Base-by-base conservation (phyloP, 148 eudicot genomes). In the Rhododendron williamsianum region DNA sequence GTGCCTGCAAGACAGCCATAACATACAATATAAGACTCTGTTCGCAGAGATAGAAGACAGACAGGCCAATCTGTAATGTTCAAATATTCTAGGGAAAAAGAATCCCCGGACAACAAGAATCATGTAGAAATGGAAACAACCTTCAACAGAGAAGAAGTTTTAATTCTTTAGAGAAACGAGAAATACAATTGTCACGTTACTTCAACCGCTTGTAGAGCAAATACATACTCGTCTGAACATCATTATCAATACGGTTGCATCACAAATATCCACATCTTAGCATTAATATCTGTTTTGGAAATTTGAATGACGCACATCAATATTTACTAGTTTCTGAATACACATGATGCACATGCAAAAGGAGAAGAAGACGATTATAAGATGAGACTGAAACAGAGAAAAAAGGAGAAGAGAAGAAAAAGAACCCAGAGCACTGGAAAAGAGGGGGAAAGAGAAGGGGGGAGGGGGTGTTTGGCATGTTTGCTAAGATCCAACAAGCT, bases 1-100 rank as follows among this genome's bases (percentile, higher is more conserved):
- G 95, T 92, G 79, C 98, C 99, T 96, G 89, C 87, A 93, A 78
- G 54, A 41, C 72, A 74, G 25, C 27, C 60, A 56, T 56, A 27
- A 27, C 13, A 87, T 45, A 52, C 19, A 25, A 58, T 8, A 33
- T 71, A 11, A 21, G 45, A 58, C 8, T 19, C 63, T 33, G 30
- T n/a, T 49, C 21, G 25, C n/a, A 72, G 19, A 84, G 49, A 74
- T 13, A 83, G 19, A 48, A 80, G 6, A 11, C 65, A 80, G 13
- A 19, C 63, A 35, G 52, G 16, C 43, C 63, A 25, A 16, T 49
- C 0, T 15, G 38, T 51, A 13, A 19, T 9, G 5, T 38, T 18
- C 11, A 46, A 46, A 76, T 33, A 80, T 30, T 78, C n/a, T 1
- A 27, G 35, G n/a, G 25, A 74, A 54, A 46, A 35, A 65, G 60